A percentile compares a stretch with the other conserved stretches of the same genome.
Conservation (phyloP, 345 rosid species). For the Lepidium didymum region DNA sequence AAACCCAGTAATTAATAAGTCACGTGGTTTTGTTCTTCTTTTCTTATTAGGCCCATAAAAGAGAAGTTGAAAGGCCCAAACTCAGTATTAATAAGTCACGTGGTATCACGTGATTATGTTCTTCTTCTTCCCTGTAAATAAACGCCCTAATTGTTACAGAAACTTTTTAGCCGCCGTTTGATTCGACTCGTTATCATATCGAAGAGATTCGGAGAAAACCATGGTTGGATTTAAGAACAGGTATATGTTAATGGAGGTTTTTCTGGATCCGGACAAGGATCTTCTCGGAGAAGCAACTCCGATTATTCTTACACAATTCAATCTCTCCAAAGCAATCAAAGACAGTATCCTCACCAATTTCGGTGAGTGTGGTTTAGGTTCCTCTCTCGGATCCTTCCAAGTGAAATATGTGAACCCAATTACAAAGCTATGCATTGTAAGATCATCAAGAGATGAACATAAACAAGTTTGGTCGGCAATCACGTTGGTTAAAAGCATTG, state of each 20-base stretch:
- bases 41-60: background rate
- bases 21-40: too few relatives aligned
- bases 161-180: background rate
- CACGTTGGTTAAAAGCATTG: conserved; percentile 58
- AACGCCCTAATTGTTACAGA: background rate
- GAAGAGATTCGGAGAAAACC: background rate
- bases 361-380: conserved; percentile 72
- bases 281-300: conserved; percentile 42
- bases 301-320: conserved; percentile 55
- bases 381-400: conserved; percentile 58
- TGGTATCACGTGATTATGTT: background rate
- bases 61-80: background rate
- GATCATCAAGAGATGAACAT: conserved; percentile 67
- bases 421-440: conserved; percentile 59
- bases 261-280: conserved; percentile 61
- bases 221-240: conserved; percentile 81
- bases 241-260: conserved; percentile 68
- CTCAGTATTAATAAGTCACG: background rate
- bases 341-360: conserved; percentile 64
- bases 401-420: conserved; percentile 73
- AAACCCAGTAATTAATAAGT: too few relatives aligned
- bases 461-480: conserved; percentile 73
- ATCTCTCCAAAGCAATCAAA: conserved; percentile 51
- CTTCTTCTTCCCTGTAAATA: background rate
- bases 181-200: background rate